These are phyloP conservation scores for Naganishia vishniacii DNA, from an alignment of 768 basidiomycete species.

Conservation along the genomic window DNA sequence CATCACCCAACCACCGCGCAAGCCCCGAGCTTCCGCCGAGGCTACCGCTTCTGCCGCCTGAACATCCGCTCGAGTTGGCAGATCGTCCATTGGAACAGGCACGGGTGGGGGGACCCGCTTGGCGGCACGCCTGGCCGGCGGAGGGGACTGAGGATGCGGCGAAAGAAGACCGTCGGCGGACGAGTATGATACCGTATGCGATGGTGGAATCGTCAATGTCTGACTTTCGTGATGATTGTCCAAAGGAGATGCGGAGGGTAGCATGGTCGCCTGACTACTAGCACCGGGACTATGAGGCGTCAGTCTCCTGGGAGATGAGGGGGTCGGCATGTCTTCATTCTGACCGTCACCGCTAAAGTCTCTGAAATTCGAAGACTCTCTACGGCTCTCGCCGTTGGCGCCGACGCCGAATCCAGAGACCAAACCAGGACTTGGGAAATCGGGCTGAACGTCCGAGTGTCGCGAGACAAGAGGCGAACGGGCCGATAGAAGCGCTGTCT, in stretches of 20 bases:
- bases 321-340: background rate
- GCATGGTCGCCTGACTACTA: constrained; percentile 12
- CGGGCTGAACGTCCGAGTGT: background rate
- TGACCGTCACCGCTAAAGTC: constrained; percentile 21
- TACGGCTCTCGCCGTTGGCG: background rate
- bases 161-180: constrained; percentile 37
- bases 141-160: constrained; percentile 37
- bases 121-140: constrained; percentile 27
- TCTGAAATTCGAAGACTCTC: constrained; percentile 9
- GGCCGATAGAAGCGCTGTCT: constrained; percentile 12
- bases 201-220: constrained; percentile 31
- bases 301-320: constrained; percentile 28
- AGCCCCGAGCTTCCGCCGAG: constrained; percentile 40
- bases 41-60: constrained; percentile 48
- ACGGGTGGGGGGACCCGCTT: constrained; percentile 5
- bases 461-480: constrained; percentile 10
- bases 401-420: background rate
- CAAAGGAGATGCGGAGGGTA: background rate
- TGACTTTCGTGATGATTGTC: constrained; percentile 7
- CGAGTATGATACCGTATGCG: constrained; percentile 31
- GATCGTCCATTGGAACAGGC: constrained; percentile 42
- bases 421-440: background rate
- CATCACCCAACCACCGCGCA: constrained; percentile 50
- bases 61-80: constrained; percentile 49
- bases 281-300: constrained; percentile 34